Conservation (phyloP, 805 yeast species). For the Pichia nanzhaoensis region DNA sequence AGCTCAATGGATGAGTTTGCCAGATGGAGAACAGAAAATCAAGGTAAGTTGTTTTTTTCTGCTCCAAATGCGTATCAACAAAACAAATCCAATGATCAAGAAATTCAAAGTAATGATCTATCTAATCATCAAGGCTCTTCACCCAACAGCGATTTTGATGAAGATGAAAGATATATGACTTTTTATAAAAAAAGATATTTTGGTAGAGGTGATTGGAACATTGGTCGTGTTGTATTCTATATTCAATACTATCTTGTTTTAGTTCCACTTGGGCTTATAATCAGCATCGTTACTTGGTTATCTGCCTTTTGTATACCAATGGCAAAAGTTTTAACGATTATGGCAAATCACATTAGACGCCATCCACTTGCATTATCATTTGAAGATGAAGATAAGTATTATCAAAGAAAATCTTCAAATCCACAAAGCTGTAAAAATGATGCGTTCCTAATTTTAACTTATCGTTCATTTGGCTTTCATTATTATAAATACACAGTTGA, state of each 20-base stretch:
- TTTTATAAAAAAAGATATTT: constrained; percentile 47
- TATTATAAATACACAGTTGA: constrained; percentile 95
- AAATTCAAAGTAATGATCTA: neutral
- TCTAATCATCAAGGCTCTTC: neutral
- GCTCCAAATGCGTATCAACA: constrained; percentile 21
- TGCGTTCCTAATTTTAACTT: constrained; percentile 76
- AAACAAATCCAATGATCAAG: constrained; percentile 3
- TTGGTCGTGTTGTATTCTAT: constrained; percentile 75
- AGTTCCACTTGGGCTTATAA: constrained; percentile 55
- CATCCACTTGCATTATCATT: constrained; percentile 88
- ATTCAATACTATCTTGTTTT: constrained; percentile 59
- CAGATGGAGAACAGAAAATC: constrained; percentile 78
- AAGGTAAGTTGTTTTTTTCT: constrained; percentile 74
- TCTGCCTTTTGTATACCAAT: constrained; percentile 87
- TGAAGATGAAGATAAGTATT: constrained; percentile 47
- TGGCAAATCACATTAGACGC: constrained; percentile 72
- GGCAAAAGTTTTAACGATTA: constrained; percentile 67
- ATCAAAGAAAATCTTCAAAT: constrained; percentile 26
- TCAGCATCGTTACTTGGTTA: constrained; percentile 68
- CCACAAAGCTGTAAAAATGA: constrained; percentile 37
- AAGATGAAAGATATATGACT: constrained; percentile 22
- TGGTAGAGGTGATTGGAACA: constrained; percentile 89
- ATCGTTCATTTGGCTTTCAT: constrained; percentile 85
- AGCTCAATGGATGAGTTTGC: constrained; percentile 77
- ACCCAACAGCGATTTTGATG: constrained; percentile 16